Conservation (phyloP, 345 rosid species). For the Microthlaspi erraticum region DNA sequence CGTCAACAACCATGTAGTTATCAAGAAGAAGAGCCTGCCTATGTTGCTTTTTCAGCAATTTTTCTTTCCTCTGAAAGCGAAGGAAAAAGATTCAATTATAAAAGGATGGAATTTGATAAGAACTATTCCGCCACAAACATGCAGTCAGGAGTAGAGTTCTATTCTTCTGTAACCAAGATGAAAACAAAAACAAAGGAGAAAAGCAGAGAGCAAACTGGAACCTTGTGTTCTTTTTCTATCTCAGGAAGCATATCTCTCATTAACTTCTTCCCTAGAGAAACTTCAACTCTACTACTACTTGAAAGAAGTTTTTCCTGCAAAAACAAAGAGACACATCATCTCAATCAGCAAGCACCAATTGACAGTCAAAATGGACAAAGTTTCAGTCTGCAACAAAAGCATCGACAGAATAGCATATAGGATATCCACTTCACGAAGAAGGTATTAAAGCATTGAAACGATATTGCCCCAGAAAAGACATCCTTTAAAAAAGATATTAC, state of each 20-base stretch:
- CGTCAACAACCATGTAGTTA: slow-evolving; percentile 74
- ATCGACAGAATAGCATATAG: neutral
- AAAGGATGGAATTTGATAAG: slow-evolving; percentile 22
- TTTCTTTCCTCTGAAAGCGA: slow-evolving; percentile 43
- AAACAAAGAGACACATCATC: slow-evolving; percentile 29
- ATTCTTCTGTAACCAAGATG: slow-evolving; percentile 20
- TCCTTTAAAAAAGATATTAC: slow-evolving; percentile 1
- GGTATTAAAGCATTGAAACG: neutral
- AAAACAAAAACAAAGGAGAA: neutral
- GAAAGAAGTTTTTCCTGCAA: slow-evolving; percentile 85
- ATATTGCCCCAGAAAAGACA: neutral
- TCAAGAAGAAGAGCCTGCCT: slow-evolving; percentile 95
- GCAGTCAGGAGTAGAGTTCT: neutral
- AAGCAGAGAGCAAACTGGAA: slow-evolving; percentile 40
- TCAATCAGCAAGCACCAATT: slow-evolving; percentile 10
- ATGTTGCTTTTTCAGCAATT: slow-evolving; percentile 76
- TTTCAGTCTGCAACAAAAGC: slow-evolving; percentile 3
- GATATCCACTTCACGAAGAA: slow-evolving; percentile 10
- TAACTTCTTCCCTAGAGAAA: slow-evolving; percentile 86
- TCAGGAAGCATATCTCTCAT: slow-evolving; percentile 94
- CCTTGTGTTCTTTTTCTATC: slow-evolving; percentile 97
- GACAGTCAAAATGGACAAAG: slow-evolving; percentile 25
- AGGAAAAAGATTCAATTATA: neutral
- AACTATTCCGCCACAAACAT: slow-evolving; percentile 14
- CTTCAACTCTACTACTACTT: slow-evolving; percentile 91